Evolutionary conservation across 108 stramenopile genomes (phyloP).

Genomic region (Stephanodiscus minutulus): DNA sequence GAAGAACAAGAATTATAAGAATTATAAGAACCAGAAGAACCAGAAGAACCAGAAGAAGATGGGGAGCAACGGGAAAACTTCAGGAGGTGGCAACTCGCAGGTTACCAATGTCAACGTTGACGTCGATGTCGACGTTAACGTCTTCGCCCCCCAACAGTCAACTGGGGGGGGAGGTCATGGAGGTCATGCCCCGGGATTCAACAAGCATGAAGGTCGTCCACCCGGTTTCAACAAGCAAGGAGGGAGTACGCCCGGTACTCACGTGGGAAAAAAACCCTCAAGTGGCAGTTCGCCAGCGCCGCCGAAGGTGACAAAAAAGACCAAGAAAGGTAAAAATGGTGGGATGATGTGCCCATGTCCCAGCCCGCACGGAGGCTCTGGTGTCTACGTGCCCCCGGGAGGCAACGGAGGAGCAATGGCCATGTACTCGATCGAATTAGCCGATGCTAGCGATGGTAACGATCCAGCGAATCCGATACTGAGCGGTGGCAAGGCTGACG

Average conservation of each 20-base stretch:
- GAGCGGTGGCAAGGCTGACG: slow-evolving; percentile 10
- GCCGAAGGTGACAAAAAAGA: not conserved
- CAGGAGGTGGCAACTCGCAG: not conserved
- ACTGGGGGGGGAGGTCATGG: too few relatives aligned
- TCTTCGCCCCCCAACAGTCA: too few relatives aligned
- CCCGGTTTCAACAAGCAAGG: not conserved
- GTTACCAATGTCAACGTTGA: not conserved
- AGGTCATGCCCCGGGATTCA: not conserved
- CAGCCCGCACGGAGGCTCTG: not conserved
- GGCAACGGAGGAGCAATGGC: not conserved
- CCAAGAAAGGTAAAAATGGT: not conserved
- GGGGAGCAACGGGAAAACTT: not conserved
- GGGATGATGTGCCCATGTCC: slow-evolving; percentile 6
- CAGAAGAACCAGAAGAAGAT: slow-evolving; percentile 3
- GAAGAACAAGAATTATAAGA: not conserved
- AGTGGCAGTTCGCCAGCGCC: not conserved
- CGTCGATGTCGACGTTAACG: not conserved
- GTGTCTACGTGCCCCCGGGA: not conserved
- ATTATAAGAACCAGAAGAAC: not conserved
- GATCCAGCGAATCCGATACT: slow-evolving; percentile 10
- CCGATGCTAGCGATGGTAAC: not conserved
- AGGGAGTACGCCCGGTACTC: not conserved
- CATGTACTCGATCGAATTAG: not conserved
- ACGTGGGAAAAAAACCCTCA: not conserved
- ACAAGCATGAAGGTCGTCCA: not conserved